Percentiles rank a stretch among this genome's conserved stretches.
phyloP scores from a whole-genome alignment of 1,284 basidiomycete genomes.

The Blastosporella zonata region DNA sequence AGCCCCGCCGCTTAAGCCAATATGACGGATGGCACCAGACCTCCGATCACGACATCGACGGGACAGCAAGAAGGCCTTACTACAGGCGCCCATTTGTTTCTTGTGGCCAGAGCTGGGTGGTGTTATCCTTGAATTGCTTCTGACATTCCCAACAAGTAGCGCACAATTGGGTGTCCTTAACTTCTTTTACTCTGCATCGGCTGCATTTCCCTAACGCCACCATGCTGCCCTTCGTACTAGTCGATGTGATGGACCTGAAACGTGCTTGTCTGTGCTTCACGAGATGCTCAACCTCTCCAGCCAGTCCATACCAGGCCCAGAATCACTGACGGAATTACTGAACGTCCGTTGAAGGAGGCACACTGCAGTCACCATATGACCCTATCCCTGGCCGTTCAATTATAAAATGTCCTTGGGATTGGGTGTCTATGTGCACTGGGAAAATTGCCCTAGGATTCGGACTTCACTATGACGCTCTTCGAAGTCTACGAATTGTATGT shows the following conservation, averaged over 20 bases:
- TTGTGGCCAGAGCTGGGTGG: too few relatives aligned
- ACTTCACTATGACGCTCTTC: constrained; percentile 7
- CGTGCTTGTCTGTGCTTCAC: not conserved
- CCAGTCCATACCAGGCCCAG: not conserved
- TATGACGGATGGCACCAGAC: too few relatives aligned
- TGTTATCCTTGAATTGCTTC: too few relatives aligned
- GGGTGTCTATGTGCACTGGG: not conserved
- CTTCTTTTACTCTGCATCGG: too few relatives aligned
- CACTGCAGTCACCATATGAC: not conserved
- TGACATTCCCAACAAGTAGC: too few relatives aligned
- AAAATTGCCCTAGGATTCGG: not conserved
- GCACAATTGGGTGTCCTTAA: too few relatives aligned
- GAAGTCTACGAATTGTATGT: constrained; percentile 10
- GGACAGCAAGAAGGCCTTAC: too few relatives aligned
- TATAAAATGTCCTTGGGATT: not conserved
- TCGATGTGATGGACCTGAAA: not conserved
- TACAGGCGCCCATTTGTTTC: too few relatives aligned
- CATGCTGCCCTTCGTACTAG: not conserved
- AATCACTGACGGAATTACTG: not conserved
- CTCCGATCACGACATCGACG: too few relatives aligned
- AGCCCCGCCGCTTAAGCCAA: too few relatives aligned
- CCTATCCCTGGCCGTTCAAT: not conserved
- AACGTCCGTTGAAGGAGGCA: not conserved
- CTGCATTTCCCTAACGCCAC: not conserved
- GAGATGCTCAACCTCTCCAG: not conserved